Evolutionary conservation across 805 yeast genomes (phyloP).

Genomic region (Vanderwaltozyma verrucispora): DNA sequence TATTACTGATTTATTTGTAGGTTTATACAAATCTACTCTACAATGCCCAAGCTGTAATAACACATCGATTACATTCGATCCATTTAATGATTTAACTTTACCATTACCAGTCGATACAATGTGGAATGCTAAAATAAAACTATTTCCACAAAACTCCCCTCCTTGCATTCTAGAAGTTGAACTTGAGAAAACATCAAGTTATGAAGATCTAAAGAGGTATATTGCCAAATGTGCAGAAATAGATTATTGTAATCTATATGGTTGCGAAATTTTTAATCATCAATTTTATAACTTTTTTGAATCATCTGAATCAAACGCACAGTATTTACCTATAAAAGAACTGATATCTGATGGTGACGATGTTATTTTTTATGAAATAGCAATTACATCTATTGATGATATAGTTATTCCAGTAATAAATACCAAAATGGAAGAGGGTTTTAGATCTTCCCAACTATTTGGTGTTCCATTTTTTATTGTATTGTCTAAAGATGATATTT

Average conservation of each 20-base stretch:
- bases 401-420: slow-evolving; percentile 53
- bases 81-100: slow-evolving; percentile 79
- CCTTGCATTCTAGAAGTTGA: slow-evolving; percentile 59
- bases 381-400: slow-evolving; percentile 33
- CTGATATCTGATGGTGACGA: slow-evolving; percentile 53
- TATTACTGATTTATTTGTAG: slow-evolving; percentile 78
- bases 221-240: slow-evolving; percentile 38
- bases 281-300: slow-evolving; percentile 65
- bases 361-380: slow-evolving; percentile 52
- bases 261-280: slow-evolving; percentile 54
- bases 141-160: slow-evolving; percentile 48
- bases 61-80: slow-evolving; percentile 84
- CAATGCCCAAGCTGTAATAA: slow-evolving; percentile 78
- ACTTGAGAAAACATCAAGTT: slow-evolving; percentile 52
- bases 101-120: slow-evolving; percentile 71
- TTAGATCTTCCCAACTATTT: slow-evolving; percentile 39
- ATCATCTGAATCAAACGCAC: slow-evolving; percentile 39
- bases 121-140: slow-evolving; percentile 57
- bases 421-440: slow-evolving; percentile 32
- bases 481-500: slow-evolving; percentile 39
- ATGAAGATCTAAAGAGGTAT: slow-evolving; percentile 50
- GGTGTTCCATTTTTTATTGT: slow-evolving; percentile 72
- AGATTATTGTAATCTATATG: slow-evolving; percentile 33
- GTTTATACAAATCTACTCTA: slow-evolving; percentile 81
- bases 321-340: slow-evolving; percentile 56